phyloP scores from a whole-genome alignment of 2,329 filamentous ascomycete genomes.

The Xylaria sp. region DNA sequence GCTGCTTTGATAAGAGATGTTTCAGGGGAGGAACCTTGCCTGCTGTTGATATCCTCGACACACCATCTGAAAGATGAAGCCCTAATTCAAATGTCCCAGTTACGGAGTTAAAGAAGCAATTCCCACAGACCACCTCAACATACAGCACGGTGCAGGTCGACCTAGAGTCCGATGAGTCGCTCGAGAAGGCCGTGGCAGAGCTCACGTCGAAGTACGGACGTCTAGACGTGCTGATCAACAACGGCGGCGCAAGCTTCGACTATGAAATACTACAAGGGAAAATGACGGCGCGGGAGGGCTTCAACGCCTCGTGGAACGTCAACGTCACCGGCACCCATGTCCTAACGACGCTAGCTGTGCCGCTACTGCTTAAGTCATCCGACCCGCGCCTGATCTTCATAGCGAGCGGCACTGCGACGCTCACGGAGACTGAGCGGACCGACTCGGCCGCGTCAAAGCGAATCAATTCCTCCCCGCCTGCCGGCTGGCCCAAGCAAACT shows the following conservation, averaged over 20 bases:
- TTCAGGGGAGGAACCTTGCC: neutral
- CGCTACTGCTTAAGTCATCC: slow-evolving; percentile 55
- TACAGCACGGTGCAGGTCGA: slow-evolving; percentile 58
- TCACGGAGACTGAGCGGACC: slow-evolving; percentile 46
- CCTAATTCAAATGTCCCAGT: slow-evolving; percentile 37
- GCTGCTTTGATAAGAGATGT: neutral
- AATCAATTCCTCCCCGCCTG: slow-evolving; percentile 39
- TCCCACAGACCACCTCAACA: slow-evolving; percentile 50
- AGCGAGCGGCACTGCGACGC: slow-evolving; percentile 54
- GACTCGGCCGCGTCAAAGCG: slow-evolving; percentile 33
- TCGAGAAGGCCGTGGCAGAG: slow-evolving; percentile 53
- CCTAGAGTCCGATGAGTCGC: slow-evolving; percentile 58
- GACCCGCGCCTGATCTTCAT: slow-evolving; percentile 60
- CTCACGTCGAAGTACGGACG: slow-evolving; percentile 52
- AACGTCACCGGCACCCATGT: slow-evolving; percentile 56
- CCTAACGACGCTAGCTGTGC: slow-evolving; percentile 51
- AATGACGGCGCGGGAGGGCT: slow-evolving; percentile 51
- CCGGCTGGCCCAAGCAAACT: slow-evolving; percentile 55
- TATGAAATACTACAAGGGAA: slow-evolving; percentile 41
- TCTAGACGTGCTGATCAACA: slow-evolving; percentile 61
- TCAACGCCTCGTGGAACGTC: slow-evolving; percentile 54
- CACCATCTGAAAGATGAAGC: neutral
- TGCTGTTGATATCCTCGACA: neutral
- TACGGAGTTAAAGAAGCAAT: slow-evolving; percentile 49
- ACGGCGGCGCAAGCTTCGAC: slow-evolving; percentile 57